Evolutionary conservation across 2,329 filamentous ascomycete species (phyloP).

Genomic region (Chrysoporthe cubensis): DNA sequence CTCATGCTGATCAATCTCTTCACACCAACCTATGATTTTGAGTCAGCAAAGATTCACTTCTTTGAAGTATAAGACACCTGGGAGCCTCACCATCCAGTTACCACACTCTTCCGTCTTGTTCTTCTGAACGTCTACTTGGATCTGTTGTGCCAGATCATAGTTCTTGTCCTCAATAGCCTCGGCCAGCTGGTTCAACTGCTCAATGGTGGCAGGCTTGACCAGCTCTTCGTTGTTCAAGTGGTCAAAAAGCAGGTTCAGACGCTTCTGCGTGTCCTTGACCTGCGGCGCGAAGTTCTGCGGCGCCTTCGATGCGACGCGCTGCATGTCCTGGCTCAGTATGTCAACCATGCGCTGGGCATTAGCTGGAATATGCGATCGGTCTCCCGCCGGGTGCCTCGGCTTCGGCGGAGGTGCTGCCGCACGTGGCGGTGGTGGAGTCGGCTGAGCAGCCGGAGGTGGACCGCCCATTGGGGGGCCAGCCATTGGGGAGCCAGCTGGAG

Average conservation of each 20-base stretch:
- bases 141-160: constrained; percentile 66
- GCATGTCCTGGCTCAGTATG: constrained; percentile 81
- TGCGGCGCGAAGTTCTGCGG: constrained; percentile 86
- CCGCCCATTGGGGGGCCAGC: constrained; percentile 46
- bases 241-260: constrained; percentile 91
- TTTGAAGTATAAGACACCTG: background rate
- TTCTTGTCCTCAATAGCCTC: constrained; percentile 70
- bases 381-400: constrained; percentile 76
- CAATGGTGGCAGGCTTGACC: constrained; percentile 77
- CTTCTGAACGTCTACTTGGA: constrained; percentile 76
- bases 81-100: constrained; percentile 79
- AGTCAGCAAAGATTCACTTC: constrained; percentile 44
- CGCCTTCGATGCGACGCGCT: constrained; percentile 83
- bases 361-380: constrained; percentile 85
- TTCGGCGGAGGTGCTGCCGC: constrained; percentile 55
- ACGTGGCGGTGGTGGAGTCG: constrained; percentile 53
- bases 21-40: constrained; percentile 64
- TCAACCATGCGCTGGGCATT: constrained; percentile 79
- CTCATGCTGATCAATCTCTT: constrained; percentile 81
- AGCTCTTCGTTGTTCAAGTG: constrained; percentile 96
- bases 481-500: constrained; percentile 42
- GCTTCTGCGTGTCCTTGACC: constrained; percentile 92
- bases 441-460: constrained; percentile 42
- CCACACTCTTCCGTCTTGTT: constrained; percentile 81
- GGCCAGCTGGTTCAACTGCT: constrained; percentile 66